Evolutionary conservation across 2,329 filamentous ascomycete genomes (phyloP), one percentile per base, ranked within the genome.

Genomic region (Cordyceps sp.): DNA sequence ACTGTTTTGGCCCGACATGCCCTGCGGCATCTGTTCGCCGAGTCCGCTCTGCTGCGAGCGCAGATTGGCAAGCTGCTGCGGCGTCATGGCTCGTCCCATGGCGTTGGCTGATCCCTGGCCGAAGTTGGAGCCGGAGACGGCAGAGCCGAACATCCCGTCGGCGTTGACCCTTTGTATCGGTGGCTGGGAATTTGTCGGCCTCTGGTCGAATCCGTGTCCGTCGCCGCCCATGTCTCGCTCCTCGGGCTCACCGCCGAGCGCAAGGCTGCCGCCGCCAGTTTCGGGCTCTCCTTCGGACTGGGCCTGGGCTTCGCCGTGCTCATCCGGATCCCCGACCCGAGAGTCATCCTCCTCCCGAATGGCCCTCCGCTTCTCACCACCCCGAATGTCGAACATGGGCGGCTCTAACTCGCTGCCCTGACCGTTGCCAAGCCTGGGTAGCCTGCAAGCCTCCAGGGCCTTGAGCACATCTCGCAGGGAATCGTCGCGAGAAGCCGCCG

Each of bases 241-340:
- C 49, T 96, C 88, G 0, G 88, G 88, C 50, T 96, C 88, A 27
- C 88, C 88, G 35, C 88, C 88, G 14, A 96, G 66, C 36, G 92
- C 86, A 36, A 90, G 64, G 49, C 88, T 96, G 12, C 73, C 73
- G 29, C 73, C 73, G 29, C 81, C 82, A 42, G 80, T 80, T 53
- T 90, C 85, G 2, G 74, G 73, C 35, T 79, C 78, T 35, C 82
- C 83, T 40, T 93, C 85, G 0, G 65, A 65, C 4, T 57, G 49
- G 29, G 65, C 64, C 5, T 50, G 48, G 3, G 48, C 48, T 17
- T 67, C 65, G 2, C 50, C 42, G 17, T 54, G 55, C 20, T 68
- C 62, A 36, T 69, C 64, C 15, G 61, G 59, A 20, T 69, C 63
- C 6, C 50, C 54, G 10, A 64, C 42, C 16, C 62, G 62, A 5